Percentiles rank a stretch among this genome's conserved stretches.
phyloP scores from a whole-genome alignment of 495 filamentous ascomycete species.

The Opeltia flavorubescens region DNA sequence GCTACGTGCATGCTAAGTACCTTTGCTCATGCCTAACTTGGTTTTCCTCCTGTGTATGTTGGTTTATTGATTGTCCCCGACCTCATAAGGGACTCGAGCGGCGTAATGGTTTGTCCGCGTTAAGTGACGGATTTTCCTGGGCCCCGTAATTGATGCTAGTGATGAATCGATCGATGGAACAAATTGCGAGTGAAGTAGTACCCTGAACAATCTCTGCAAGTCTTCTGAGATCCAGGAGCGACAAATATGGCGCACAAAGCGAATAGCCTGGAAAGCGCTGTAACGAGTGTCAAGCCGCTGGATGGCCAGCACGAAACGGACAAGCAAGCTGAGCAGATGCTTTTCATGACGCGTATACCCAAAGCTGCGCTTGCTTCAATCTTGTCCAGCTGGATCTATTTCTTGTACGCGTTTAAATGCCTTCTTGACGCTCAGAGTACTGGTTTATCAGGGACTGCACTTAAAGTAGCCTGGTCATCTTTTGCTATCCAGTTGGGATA shows the following conservation, averaged over 20 bases:
- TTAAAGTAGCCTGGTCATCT: not conserved
- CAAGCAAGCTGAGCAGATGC: not conserved
- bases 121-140: no score
- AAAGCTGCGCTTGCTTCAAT: constrained; percentile 1
- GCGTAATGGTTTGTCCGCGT: no score
- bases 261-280: not conserved
- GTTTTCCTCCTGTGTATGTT: no score
- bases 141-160: not conserved
- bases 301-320: not conserved
- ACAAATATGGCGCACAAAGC: no score
- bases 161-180: no score
- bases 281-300: not conserved
- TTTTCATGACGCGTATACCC: not conserved
- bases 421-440: not conserved
- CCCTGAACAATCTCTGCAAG: no score
- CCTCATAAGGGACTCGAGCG: no score
- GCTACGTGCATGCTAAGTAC: no score
- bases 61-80: no score
- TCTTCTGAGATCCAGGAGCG: no score
- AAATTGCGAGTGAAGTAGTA: no score
- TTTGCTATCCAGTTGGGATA: not conserved
- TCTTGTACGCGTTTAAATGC: not conserved
- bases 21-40: no score
- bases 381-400: not conserved
- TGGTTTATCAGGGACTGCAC: not conserved